Evolutionary conservation across 1,139 yeast genomes (phyloP), one percentile per base, ranked within the genome.

Genomic region (Pichia sp.): DNA sequence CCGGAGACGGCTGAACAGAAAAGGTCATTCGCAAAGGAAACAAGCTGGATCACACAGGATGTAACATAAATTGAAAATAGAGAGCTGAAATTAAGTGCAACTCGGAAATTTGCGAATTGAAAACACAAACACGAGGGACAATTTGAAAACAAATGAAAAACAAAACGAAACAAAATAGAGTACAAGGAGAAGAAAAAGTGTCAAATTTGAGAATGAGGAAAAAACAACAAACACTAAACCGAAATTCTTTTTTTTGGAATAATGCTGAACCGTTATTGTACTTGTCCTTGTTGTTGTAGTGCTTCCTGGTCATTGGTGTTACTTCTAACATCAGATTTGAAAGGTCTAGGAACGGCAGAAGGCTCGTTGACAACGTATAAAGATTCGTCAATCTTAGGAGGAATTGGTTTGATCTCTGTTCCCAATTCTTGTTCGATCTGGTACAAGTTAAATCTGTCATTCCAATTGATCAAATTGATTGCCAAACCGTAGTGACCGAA

Each of bases 401-500:
- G 99, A 63, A 93, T 93, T 56, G 98, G 97, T 66, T 88, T 89
- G 70, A 93, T 93, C 69, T 95, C 99, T 25, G 98, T 93, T 36
- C 97, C 98, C 63, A 95, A 80, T 71, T 93, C 99, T 71, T 91
- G 96, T 71, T 93, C 99, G 64, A 93, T 91, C 71, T 89, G 89
- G 74, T 90, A 93, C 65, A 93, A 78, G 65, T 87, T 88, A 72
- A 87, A 90, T 68, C 98, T 82, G 69, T 95, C 99, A 66, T 90
- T 85, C 97, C 98, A 93, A 70, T 91, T 88, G 75, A 93, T 90
- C 65, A 93, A 81, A 72, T 93, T 95, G 66, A 93, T 91, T 43
- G 99, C 99, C 68, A 93, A 79, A 77, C 99, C 99, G 67, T 91
- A 82, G 70, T 95, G 99, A 61, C 99, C 99, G 68, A 90, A 93